Percentiles rank a stretch among this genome's conserved stretches.
Conservation (phyloP, 2,329 filamentous ascomycete species). For the Penicillium sp. region DNA sequence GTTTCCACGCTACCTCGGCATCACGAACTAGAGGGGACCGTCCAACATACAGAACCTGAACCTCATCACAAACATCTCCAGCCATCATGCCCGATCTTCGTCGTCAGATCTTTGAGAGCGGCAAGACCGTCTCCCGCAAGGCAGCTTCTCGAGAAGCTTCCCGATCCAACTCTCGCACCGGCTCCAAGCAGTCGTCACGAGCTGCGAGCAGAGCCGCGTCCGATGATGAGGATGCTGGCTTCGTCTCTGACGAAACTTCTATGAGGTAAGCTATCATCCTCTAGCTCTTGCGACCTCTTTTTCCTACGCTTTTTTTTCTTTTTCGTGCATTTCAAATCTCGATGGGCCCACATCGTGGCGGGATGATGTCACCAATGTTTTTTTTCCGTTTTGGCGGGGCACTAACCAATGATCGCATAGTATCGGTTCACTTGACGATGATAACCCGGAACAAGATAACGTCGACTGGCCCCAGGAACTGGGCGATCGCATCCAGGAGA, state of each 20-base stretch:
- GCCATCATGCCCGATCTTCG: slow-evolving; percentile 49
- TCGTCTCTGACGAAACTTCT: slow-evolving; percentile 58
- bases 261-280: slow-evolving; percentile 48
- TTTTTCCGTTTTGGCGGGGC: slow-evolving; percentile 2
- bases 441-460: slow-evolving; percentile 54
- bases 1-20: neutral
- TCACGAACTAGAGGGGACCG: neutral
- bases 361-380: slow-evolving; percentile 36
- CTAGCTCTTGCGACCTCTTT: neutral
- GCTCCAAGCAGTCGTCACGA: slow-evolving; percentile 54
- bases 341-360: slow-evolving; percentile 21
- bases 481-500: slow-evolving; percentile 65
- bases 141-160: slow-evolving; percentile 56
- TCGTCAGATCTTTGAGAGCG: slow-evolving; percentile 61
- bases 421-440: slow-evolving; percentile 66
- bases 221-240: slow-evolving; percentile 57
- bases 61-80: neutral
- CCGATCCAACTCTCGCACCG: slow-evolving; percentile 51
- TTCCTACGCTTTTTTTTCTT: slow-evolving; percentile 24
- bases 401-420: slow-evolving; percentile 35
- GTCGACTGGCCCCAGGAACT: slow-evolving; percentile 63
- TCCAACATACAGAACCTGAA: neutral
- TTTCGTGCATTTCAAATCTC: slow-evolving; percentile 14
- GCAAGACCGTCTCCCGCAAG: slow-evolving; percentile 64
- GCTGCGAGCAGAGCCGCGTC: slow-evolving; percentile 55